phyloP scores from a whole-genome alignment of 2,329 filamentous ascomycete genomes.

The Alternaria sp. region DNA sequence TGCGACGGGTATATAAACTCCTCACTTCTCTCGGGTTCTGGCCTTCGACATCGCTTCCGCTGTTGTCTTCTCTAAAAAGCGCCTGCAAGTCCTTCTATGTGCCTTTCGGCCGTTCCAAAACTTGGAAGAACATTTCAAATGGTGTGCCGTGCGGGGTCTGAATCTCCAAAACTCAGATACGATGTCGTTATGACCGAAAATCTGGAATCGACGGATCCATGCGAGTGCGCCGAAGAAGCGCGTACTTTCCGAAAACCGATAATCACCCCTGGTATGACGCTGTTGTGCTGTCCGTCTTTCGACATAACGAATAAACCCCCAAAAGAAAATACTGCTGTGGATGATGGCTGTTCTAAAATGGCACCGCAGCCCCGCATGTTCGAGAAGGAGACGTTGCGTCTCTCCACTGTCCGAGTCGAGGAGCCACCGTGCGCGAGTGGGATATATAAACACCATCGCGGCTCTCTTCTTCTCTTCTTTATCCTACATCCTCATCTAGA shows the following conservation, averaged over 20 bases:
- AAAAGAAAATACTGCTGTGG: rapidly evolving
- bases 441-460: neutral
- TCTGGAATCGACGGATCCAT: no score
- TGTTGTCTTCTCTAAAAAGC: neutral
- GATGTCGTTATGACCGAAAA: neutral
- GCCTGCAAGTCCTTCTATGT: no score
- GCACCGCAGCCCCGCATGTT: neutral
- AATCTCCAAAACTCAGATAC: rapidly evolving
- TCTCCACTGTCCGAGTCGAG: neutral
- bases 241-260: no score
- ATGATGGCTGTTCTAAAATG: neutral
- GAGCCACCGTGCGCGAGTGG: neutral
- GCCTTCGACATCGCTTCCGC: neutral
- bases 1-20: neutral
- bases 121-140: rapidly evolving
- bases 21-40: neutral
- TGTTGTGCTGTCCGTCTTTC: neutral
- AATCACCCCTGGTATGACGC: no score
- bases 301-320: rapidly evolving
- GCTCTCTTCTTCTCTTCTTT: neutral
- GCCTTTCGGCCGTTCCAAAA: no score
- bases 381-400: neutral
- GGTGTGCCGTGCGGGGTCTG: rapidly evolving
- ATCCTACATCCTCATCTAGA: neutral
- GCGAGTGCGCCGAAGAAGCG: no score